Base-by-base conservation (phyloP, 208 protist species). In the Crithidia acanthocephali region DNA sequence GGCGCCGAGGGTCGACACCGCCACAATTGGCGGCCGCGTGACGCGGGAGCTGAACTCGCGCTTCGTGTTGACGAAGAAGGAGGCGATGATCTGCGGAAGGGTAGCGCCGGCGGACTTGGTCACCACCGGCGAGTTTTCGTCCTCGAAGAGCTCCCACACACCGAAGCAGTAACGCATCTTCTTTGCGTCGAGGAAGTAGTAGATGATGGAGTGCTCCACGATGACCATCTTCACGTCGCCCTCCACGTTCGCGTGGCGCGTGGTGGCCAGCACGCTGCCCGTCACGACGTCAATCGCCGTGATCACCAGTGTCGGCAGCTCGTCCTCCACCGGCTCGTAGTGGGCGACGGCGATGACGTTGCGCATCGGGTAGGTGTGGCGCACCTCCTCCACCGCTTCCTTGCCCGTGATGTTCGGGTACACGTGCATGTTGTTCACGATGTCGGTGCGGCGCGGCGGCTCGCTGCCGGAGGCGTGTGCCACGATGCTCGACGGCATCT, bases 61-160 rank as follows among this genome's bases (percentile, higher is more conserved):
- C 66, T 86, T 79, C 23, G 57, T 72, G 50, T 76, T 81, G 28
- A 80, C 77, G 27, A 96, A 90, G 77, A 95, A 92, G 35, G 91
- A 94, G 50, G 86, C 74, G 50, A 92, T 82, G 33, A 95, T 76
- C 44, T 86, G 81, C 40, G 88, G 88, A 44, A 90, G 58, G 2
- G 88, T 91, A 16, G 88, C 90, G 22, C 80, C 90, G 45, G 84
- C 78, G 40, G 86, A 81, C 67, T 88, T 88, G 27, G 60, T 67
- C 48, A 94, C 65, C 0, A 85, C 80, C 20, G 61, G 59, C 48
- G 74, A 76, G 47, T 63, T 56, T 33, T 92, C 89, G 40, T 87
- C 74, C 55, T 95, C 85, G 74, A 96, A 97, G 57, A 97, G 61
- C 72, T 96, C 89, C 88, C 86, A 95, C 40, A 97, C 91, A 13